Evolutionary conservation across 2,329 filamentous ascomycete genomes (phyloP), one percentile per base, ranked within the genome.

Genomic region (Hortaea sp.): DNA sequence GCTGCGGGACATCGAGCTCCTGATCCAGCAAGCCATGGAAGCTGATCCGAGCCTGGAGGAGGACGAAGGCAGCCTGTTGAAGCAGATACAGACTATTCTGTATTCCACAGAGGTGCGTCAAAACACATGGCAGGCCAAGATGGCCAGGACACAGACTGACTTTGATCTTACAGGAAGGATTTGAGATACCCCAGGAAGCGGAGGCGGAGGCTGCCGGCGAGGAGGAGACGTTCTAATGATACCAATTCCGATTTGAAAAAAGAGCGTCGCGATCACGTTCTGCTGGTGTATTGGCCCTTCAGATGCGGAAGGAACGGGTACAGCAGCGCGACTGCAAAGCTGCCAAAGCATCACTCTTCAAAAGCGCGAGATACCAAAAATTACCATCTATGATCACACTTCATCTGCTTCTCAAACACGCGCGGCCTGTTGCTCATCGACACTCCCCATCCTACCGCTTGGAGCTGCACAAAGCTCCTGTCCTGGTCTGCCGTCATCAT

Each of bases 71-170:
- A 84, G 88, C 11, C 74, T 98, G 53, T 78, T 97, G 66, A 95
- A 95, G 78, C 83, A 90, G 66, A 95, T 98, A 67, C 92, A 98
- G 73, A 82, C 80, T 31, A 97, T 97, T 63, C 76, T 98, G 53
- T 98, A 98, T 76, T 95, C 88, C 51, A 98, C 92, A 51, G 92
- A 98, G 76, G 76, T 78, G 65, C 56, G 64, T 39, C 20, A 7
- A 12, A 13, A 39, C n/a, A 35, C 32, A 12, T 35, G 32, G 32
- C 32, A 35, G 32, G n/a, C 32, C 9, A 10, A 9, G 9, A 12
- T 35, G 9, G 32, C 9, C 9, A 12, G 32, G 32, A 35, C 9
- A 9, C 9, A 10, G 32, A 10, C 9, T 12, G 9, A 12, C 9
- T 35, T 9, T 35, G 32, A 10, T 12, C 9, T 11, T 44, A 10